Evolutionary conservation across 1,139 yeast species (phyloP).

Genomic region (Protomyces pachydermus): DNA sequence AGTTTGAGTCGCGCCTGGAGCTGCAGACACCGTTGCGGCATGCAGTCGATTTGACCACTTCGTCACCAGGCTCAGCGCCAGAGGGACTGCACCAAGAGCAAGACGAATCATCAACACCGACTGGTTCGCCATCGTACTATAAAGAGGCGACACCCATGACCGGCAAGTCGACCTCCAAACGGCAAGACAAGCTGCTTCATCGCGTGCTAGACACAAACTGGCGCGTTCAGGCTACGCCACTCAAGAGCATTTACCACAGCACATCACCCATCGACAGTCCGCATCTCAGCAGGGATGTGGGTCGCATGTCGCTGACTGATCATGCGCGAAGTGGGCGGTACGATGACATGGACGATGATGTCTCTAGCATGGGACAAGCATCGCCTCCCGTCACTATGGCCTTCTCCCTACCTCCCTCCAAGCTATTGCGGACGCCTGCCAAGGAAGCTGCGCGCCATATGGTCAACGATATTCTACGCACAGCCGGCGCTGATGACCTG

Average conservation of each 20-base stretch:
- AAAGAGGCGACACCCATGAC: slow-evolving; percentile 4
- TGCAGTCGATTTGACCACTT: slow-evolving; percentile 1
- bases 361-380: slow-evolving; percentile 23
- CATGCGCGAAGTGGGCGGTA: neutral
- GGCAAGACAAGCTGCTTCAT: slow-evolving; percentile 36
- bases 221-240: slow-evolving; percentile 41
- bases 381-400: slow-evolving; percentile 28
- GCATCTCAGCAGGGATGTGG: slow-evolving; percentile 8
- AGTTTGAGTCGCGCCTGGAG: neutral
- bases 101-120: slow-evolving; percentile 26
- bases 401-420: slow-evolving; percentile 26
- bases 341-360: slow-evolving; percentile 30
- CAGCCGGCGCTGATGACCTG: slow-evolving; percentile 23
- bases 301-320: neutral
- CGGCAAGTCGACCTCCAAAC: slow-evolving; percentile 1
- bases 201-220: slow-evolving; percentile 41
- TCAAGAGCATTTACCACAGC: neutral
- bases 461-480: slow-evolving; percentile 30
- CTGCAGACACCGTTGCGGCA: slow-evolving; percentile 5
- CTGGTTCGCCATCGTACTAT: slow-evolving; percentile 30
- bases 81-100: neutral
- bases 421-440: slow-evolving; percentile 25
- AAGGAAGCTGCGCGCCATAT: slow-evolving; percentile 21
- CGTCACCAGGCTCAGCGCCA: slow-evolving; percentile 7
- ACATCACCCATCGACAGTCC: slow-evolving; percentile 19